Conservation (phyloP, 768 basidiomycete genomes). For the Russula vinacea region DNA sequence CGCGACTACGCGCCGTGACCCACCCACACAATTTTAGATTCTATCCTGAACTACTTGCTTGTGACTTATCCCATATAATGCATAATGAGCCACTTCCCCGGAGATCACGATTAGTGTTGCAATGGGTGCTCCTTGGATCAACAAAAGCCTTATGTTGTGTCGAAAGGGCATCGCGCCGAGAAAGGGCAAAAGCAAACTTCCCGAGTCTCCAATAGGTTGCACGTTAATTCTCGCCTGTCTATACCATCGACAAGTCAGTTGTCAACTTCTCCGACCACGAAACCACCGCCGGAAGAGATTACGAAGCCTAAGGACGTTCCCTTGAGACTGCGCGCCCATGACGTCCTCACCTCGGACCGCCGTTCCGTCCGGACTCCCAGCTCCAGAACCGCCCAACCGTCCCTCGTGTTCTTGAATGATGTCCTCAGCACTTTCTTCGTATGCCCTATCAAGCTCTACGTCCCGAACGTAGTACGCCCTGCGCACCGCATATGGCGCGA, state of each 20-base stretch:
- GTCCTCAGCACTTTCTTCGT: constrained; percentile 49
- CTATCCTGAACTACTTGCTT: too few species aligned
- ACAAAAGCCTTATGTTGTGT: too few species aligned
- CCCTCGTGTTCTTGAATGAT: constrained; percentile 45
- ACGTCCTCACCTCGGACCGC: constrained; percentile 3
- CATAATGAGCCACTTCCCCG: too few species aligned
- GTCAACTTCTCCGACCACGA: background rate
- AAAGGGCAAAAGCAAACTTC: too few species aligned
- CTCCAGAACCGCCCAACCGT: constrained; percentile 22
- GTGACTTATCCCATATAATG: too few species aligned
- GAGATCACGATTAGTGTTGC: too few species aligned
- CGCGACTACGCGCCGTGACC: too few species aligned
- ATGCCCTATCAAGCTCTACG: constrained; percentile 57
- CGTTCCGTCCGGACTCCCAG: background rate
- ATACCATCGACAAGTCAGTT: background rate
- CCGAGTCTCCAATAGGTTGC: background rate
- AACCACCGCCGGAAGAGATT: constrained; percentile 17
- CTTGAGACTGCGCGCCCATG: background rate
- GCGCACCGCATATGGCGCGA: constrained; percentile 78
- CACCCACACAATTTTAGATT: too few species aligned
- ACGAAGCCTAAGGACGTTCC: background rate
- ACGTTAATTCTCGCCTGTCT: background rate
- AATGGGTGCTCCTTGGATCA: too few species aligned
- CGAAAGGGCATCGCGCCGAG: too few species aligned
- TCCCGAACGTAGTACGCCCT: constrained; percentile 55